phyloP scores from a whole-genome alignment of 805 yeast genomes.

The Phaffomyces thermotolerans region DNA sequence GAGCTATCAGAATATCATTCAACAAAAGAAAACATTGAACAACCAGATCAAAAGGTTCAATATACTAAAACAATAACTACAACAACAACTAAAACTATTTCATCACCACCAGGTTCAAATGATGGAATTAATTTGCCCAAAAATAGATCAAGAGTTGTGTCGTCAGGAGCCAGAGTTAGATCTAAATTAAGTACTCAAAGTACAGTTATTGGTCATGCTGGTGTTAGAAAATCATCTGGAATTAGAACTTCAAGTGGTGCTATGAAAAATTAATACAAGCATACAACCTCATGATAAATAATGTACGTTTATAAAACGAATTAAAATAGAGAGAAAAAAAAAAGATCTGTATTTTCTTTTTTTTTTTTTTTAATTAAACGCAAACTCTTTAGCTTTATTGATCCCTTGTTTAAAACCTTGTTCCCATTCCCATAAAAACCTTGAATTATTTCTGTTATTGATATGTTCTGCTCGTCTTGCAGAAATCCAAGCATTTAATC shows the following conservation, averaged over 20 bases:
- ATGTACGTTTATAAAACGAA: no score
- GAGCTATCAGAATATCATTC: slow-evolving; percentile 13
- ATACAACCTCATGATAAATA: slow-evolving; percentile 4
- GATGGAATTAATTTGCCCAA: slow-evolving; percentile 20
- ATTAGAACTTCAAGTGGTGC: slow-evolving; percentile 21
- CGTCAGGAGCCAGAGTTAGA: slow-evolving; percentile 27
- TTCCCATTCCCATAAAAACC: slow-evolving; percentile 79
- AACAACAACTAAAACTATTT: slow-evolving; percentile 24
- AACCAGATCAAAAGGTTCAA: slow-evolving; percentile 14
- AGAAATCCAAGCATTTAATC: slow-evolving; percentile 59
- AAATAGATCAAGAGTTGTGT: slow-evolving; percentile 16
- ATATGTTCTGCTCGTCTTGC: slow-evolving; percentile 61
- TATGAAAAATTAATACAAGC: not conserved
- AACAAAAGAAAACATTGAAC: slow-evolving; percentile 14
- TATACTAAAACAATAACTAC: slow-evolving; percentile 24
- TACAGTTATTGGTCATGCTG: slow-evolving; percentile 21
- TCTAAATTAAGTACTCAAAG: slow-evolving; percentile 20
- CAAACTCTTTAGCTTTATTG: slow-evolving; percentile 10
- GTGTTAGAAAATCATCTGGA: slow-evolving; percentile 22
- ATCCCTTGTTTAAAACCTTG: slow-evolving; percentile 73
- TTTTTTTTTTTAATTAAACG: not conserved
- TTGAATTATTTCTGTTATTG: slow-evolving; percentile 44
- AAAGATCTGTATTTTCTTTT: no score
- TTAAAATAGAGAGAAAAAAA: no score
- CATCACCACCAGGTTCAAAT: slow-evolving; percentile 24